A percentile compares a stretch with the other conserved stretches of the same genome.
Evolutionary conservation across 2,329 filamentous ascomycete genomes (phyloP).

Genomic region (Colletotrichum sp.): DNA sequence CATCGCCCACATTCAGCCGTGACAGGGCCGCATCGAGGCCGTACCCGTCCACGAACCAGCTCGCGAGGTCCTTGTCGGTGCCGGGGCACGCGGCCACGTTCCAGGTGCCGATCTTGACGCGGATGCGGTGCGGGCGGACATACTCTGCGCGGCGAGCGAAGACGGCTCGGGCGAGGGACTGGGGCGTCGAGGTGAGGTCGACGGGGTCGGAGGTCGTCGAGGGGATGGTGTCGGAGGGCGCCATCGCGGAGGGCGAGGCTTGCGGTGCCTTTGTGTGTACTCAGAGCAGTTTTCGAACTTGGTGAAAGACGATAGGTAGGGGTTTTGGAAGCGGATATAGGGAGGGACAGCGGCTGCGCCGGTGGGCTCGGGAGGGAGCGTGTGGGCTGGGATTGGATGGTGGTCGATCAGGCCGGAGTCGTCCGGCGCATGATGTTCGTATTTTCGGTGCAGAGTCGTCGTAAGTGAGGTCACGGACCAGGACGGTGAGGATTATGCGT

Average conservation of each 20-base stretch:
- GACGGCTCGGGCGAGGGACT: constrained; percentile 69
- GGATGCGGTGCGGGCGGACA: constrained; percentile 73
- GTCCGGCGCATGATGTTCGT: constrained; percentile 18
- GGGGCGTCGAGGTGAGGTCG: constrained; percentile 51
- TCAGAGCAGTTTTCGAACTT: neutral
- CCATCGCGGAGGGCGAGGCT: constrained; percentile 4
- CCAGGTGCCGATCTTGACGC: constrained; percentile 93
- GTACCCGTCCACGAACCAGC: constrained; percentile 85
- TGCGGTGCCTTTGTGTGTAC: neutral
- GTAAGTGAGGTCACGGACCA: constrained; percentile 13
- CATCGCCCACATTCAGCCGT: constrained; percentile 52
- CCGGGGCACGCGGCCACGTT: constrained; percentile 88
- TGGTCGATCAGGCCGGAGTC: constrained; percentile 13
- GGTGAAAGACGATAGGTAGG: neutral
- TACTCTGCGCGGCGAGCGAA: constrained; percentile 81
- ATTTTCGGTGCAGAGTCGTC: constrained; percentile 2
- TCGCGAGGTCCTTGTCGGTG: constrained; percentile 84
- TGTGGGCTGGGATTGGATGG: neutral
- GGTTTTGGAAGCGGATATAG: neutral
- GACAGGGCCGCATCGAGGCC: constrained; percentile 70
- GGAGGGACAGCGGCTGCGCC: neutral
- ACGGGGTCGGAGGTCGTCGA: constrained; percentile 45
- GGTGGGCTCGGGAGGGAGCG: neutral
- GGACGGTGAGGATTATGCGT: constrained; percentile 7
- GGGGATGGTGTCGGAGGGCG: constrained; percentile 1